Base-by-base conservation (phyloP, 2,329 filamentous ascomycete species). In the Diplodia sapinea region DNA sequence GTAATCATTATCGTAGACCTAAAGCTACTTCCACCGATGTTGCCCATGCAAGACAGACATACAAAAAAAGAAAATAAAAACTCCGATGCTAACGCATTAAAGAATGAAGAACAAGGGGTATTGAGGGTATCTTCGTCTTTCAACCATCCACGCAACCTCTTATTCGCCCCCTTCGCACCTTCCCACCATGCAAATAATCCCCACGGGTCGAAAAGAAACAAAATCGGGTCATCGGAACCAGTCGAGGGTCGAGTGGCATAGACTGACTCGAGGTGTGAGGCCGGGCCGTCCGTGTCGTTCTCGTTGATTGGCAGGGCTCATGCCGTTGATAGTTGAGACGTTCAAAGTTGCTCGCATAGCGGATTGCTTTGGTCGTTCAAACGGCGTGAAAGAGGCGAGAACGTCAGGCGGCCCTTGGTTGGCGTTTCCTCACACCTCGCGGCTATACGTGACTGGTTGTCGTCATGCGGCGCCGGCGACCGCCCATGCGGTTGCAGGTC, bases 401-500 rank as follows among this genome's bases (percentile, higher is more conserved):
- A 38, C 9, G 20, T 3, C 36, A 59, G 36, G 26, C 40, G 29
- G 59, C 12, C 47, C 59, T 47, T 47, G 17, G 17, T 47, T n/a
- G n/a, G 40, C 13, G 20, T 29, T 63, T 56, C 66, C 66, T 55
- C 66, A 63, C 66, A 67, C 66, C 66, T 63, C 65, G 11, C 50
- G 47, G 26, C 43, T 68, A 68, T 64, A 68, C 61, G 13, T 72
- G 73, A 43, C 74, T 72, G 12, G 78, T 80, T 51, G 72, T 75
- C 50, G 71, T 75, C 52, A 69, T 68, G 63, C 73, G 74, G 65
- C 74, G 75, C n/a, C 77, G 72, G 26, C 81, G 70, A 66, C 77
- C 72, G 66, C 81, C 80, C 55, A 75, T 78, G 64, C 79, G 79
- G 71, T 82, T 81, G 76, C 82, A 84, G 52, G 82, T 84, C 65